Conservation (phyloP, 495 filamentous ascomycete species). For the Aspergillus hancockii region DNA sequence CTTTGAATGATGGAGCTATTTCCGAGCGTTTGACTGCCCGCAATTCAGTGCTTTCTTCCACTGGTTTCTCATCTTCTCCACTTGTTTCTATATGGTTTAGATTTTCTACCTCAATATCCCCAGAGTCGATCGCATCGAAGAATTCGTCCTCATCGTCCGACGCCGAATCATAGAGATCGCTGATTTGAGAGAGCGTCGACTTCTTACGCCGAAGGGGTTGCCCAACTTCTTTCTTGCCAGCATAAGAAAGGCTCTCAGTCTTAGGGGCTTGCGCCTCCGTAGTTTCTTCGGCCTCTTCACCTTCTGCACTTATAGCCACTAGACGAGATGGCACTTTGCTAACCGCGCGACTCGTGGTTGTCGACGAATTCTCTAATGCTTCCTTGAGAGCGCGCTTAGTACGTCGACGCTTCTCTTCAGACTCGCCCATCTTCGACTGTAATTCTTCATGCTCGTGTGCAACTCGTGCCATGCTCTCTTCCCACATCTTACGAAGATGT, state of each 20-base stretch:
- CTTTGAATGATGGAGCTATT: constrained; percentile 76
- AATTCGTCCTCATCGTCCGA: constrained; percentile 90
- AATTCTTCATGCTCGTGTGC: constrained; percentile 91
- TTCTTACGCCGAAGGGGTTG: constrained; percentile 28
- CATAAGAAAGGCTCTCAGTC: constrained; percentile 14
- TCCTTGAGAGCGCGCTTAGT: constrained; percentile 90
- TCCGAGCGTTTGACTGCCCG: constrained; percentile 53
- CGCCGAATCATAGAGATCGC: constrained; percentile 70
- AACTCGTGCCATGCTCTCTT: constrained; percentile 95
- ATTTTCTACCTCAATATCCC: constrained; percentile 77
- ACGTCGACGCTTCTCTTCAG: constrained; percentile 83
- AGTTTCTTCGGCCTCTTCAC: background rate
- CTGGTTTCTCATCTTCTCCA: constrained; percentile 43
- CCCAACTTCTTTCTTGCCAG: constrained; percentile 8
- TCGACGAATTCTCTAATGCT: constrained; percentile 65
- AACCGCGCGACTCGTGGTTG: constrained; percentile 45
- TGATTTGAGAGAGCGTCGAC: constrained; percentile 36
- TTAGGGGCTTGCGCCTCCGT: constrained; percentile 17
- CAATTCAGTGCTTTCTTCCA: constrained; percentile 46
- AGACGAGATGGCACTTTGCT: constrained; percentile 32
- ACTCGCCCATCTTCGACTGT: constrained; percentile 82
- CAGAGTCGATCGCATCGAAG: constrained; percentile 94
- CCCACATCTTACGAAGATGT: constrained; percentile 90
- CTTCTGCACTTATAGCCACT: background rate
- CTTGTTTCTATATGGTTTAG: constrained; percentile 50